Conservation (phyloP, 2,329 filamentous ascomycete genomes). For the Orbilia quercus region DNA sequence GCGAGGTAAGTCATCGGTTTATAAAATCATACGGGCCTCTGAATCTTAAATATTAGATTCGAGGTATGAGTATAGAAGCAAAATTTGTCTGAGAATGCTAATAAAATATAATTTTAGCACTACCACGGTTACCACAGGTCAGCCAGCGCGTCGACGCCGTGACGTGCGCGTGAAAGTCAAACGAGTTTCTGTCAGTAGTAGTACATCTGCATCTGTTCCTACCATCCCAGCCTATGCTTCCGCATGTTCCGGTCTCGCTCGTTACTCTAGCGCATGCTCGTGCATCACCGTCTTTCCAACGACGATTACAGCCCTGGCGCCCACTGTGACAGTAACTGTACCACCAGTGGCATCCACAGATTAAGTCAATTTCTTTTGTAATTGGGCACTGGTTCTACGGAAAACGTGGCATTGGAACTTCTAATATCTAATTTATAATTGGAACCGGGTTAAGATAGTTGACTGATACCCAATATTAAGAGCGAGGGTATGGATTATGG, state of each 20-base stretch:
- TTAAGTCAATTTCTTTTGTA: too few species aligned
- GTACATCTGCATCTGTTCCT: neutral
- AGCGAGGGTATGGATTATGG: too few species aligned
- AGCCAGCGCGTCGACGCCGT: neutral
- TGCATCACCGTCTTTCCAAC: slow-evolving; percentile 10
- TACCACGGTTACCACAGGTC: slow-evolving; percentile 4
- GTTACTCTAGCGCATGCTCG: slow-evolving; percentile 30
- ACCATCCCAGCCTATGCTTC: slow-evolving; percentile 19
- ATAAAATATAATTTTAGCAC: slow-evolving; percentile 2
- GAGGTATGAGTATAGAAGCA: too few species aligned
- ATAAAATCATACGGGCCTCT: neutral
- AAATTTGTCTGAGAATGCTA: too few species aligned
- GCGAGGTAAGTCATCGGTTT: neutral
- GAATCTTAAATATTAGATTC: too few species aligned
- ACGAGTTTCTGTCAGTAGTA: neutral
- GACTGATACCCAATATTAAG: too few species aligned
- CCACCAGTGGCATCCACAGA: too few species aligned
- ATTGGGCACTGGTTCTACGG: too few species aligned
- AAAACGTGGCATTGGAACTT: too few species aligned
- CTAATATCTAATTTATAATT: too few species aligned
- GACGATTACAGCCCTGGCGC: neutral
- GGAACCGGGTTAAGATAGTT: too few species aligned
- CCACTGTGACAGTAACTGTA: neutral
- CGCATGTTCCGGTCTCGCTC: slow-evolving; percentile 2
- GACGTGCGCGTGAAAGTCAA: neutral